phyloP scores from a whole-genome alignment of 1,284 basidiomycete genomes.

The Tetrapyrgos nigripes region DNA sequence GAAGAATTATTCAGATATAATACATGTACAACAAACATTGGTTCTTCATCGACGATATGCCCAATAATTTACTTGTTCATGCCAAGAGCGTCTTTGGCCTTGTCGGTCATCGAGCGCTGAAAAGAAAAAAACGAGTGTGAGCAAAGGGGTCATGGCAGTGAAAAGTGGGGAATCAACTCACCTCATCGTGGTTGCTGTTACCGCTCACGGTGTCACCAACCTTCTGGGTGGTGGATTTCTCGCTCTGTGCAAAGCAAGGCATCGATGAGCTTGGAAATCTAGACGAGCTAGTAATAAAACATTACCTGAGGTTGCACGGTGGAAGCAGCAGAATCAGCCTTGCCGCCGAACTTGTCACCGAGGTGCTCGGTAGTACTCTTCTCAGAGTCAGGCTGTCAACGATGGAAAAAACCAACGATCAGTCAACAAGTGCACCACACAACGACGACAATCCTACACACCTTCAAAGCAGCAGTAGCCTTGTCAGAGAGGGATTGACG shows the following conservation, averaged over 20 bases:
- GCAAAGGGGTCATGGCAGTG: not conserved
- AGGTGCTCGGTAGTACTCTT: slow-evolving; percentile 16
- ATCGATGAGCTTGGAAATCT: not conserved
- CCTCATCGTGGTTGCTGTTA: slow-evolving; percentile 48
- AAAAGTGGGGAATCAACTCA: slow-evolving; percentile 21
- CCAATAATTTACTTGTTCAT: slow-evolving; percentile 29
- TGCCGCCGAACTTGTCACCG: slow-evolving; percentile 14
- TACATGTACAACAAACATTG: not conserved
- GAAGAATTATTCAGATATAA: too few species aligned
- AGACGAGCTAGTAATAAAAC: not conserved
- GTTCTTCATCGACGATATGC: not conserved
- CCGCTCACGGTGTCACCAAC: slow-evolving; percentile 48
- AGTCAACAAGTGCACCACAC: not conserved
- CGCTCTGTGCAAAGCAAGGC: slow-evolving; percentile 1
- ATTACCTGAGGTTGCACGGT: slow-evolving; percentile 21
- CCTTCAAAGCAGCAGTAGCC: slow-evolving; percentile 52
- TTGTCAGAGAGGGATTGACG: slow-evolving; percentile 63
- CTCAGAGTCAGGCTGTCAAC: slow-evolving; percentile 19
- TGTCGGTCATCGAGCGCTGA: slow-evolving; percentile 49
- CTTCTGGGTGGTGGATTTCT: slow-evolving; percentile 21
- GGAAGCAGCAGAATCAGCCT: slow-evolving; percentile 14
- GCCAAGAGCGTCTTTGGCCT: slow-evolving; percentile 57
- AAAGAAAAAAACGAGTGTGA: slow-evolving; percentile 2
- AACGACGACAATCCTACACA: slow-evolving; percentile 15
- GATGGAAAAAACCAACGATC: not conserved